A percentile compares a stretch with the other conserved stretches of the same genome.
Conservation (phyloP, 2,329 filamentous ascomycete genomes). For the Fusarium kyushuense region DNA sequence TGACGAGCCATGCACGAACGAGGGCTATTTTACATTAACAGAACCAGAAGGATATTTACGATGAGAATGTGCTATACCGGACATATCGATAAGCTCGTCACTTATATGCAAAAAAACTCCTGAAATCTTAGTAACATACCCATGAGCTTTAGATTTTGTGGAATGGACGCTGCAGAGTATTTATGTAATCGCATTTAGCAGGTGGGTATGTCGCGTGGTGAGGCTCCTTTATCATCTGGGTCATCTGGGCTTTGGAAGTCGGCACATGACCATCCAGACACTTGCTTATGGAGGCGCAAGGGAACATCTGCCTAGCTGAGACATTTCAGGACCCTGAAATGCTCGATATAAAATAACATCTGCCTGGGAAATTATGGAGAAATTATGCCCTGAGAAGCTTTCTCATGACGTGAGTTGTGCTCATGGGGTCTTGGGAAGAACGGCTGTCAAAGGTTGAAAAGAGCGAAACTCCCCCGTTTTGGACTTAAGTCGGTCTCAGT, state of each 20-base stretch:
- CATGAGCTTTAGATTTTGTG: background rate
- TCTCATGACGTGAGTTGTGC: conserved; percentile 42
- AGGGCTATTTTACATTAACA: conserved; percentile 43
- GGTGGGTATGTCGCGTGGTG: conserved; percentile 38
- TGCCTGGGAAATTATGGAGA: conserved; percentile 19
- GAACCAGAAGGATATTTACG: conserved; percentile 1
- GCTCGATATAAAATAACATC: conserved; percentile 5
- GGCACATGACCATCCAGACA: conserved; percentile 43
- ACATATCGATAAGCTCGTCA: background rate
- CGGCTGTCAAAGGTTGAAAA: conserved; percentile 32
- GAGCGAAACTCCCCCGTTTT: conserved; percentile 13
- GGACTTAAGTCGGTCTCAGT: conserved; percentile 4
- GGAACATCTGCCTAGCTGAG: conserved; percentile 41
- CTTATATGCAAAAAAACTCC: background rate
- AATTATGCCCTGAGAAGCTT: conserved; percentile 17
- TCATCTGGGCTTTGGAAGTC: conserved; percentile 35
- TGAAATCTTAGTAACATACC: background rate
- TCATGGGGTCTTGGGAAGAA: conserved; percentile 35
- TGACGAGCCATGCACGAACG: conserved; percentile 41
- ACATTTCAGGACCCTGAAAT: conserved; percentile 6
- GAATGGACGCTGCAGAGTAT: background rate
- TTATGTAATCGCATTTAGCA: conserved; percentile 13
- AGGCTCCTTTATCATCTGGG: conserved; percentile 19
- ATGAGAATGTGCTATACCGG: background rate
- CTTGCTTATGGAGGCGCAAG: conserved; percentile 40